A percentile compares a stretch with the other conserved stretches of the same genome.
Conservation (phyloP, 23 red algal species). For the Agarophyton chilense region DNA sequence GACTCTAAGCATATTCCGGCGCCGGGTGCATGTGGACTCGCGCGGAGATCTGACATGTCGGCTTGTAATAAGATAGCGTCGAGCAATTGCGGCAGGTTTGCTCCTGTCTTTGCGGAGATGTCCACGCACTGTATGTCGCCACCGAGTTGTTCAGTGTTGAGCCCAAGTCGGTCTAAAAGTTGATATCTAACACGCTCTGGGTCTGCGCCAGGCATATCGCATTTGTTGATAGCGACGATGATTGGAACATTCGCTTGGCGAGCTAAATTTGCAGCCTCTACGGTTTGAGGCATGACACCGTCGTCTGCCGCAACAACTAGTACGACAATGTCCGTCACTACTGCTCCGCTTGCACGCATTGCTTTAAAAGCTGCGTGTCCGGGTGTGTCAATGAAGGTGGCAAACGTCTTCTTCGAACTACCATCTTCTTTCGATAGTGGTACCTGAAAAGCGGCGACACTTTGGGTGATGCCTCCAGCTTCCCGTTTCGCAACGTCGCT, state of each 20-base stretch:
- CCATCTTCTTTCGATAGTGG: neutral
- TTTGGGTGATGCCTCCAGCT: conserved; percentile 97
- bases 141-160: conserved; percentile 83
- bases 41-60: conserved; percentile 69
- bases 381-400: conserved; percentile 92
- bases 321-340: conserved; percentile 85
- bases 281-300: conserved; percentile 93
- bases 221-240: conserved; percentile 95
- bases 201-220: conserved; percentile 69
- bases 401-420: neutral
- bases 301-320: conserved; percentile 95
- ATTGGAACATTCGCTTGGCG: conserved; percentile 75
- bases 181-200: conserved; percentile 55
- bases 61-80: conserved; percentile 84
- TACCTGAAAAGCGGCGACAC: conserved; percentile 86
- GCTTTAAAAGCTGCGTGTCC: conserved; percentile 91
- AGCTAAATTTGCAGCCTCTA: conserved; percentile 85
- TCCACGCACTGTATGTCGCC: conserved; percentile 88
- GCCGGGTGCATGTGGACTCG: conserved; percentile 44
- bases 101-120: conserved; percentile 82
- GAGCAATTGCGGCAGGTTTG: conserved; percentile 60
- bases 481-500: conserved; percentile 73
- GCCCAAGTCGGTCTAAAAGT: conserved; percentile 55
- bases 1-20: conserved; percentile 87
- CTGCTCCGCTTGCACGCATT: conserved; percentile 87